Conservation (phyloP, 805 yeast genomes). For the Lipomyces oligophaga region DNA sequence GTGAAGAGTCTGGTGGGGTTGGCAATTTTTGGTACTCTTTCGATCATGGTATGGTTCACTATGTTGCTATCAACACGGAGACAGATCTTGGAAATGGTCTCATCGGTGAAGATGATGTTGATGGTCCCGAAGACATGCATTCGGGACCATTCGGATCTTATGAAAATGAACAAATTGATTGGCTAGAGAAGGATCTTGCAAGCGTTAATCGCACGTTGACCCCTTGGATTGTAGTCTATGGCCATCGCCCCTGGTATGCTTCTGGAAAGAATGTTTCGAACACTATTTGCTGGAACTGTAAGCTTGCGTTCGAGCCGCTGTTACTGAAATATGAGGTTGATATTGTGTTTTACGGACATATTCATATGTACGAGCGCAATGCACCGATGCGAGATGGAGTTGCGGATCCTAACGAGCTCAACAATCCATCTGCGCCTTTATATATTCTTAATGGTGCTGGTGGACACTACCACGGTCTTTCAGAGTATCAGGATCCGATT, state of each 20-base stretch:
- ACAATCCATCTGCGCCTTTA: conserved; percentile 36
- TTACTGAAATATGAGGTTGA: conserved; percentile 25
- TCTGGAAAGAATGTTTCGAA: conserved; percentile 29
- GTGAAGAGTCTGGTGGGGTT: conserved; percentile 32
- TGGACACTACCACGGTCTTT: conserved; percentile 36
- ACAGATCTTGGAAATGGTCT: conserved; percentile 31
- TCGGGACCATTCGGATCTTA: conserved; percentile 30
- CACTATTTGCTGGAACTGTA: conserved; percentile 28
- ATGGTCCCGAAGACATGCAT: conserved; percentile 24
- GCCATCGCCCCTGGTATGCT: conserved; percentile 38
- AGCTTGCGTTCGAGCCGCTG: conserved; percentile 23
- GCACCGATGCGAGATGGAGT: conserved; percentile 26
- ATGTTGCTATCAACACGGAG: conserved; percentile 34
- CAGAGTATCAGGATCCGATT: conserved; percentile 17
- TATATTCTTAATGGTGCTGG: conserved; percentile 36
- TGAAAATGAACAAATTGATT: conserved; percentile 32
- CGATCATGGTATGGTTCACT: conserved; percentile 37
- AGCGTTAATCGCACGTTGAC: conserved; percentile 34
- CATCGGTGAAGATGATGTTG: conserved; percentile 23
- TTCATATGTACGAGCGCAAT: conserved; percentile 26
- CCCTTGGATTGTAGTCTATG: conserved; percentile 32
- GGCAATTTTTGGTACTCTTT: conserved; percentile 38
- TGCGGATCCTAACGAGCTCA: conserved; percentile 33
- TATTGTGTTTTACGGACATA: conserved; percentile 24
- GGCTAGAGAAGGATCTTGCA: conserved; percentile 35